These are phyloP conservation scores for Colletotrichum scovillei DNA, from an alignment of 2,329 filamentous ascomycete species.

Conservation along the genomic window DNA sequence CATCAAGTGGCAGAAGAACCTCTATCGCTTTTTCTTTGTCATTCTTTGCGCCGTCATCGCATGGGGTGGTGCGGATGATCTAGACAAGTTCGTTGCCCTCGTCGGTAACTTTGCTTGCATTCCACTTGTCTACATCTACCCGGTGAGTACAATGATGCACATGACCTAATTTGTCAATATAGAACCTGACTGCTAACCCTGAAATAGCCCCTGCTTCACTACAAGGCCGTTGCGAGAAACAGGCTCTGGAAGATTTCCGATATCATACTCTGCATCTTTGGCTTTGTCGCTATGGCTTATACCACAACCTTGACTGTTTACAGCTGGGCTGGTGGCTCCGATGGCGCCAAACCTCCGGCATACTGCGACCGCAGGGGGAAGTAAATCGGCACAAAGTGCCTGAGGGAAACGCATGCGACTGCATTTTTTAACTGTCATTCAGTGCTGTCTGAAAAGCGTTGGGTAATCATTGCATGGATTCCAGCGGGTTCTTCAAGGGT, in stretches of 20 bases:
- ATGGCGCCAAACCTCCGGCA: slow-evolving; percentile 57
- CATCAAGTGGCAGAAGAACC: slow-evolving; percentile 99
- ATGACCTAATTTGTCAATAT: slow-evolving; percentile 21
- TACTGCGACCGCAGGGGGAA: slow-evolving; percentile 61
- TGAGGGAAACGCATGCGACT: slow-evolving; percentile 2
- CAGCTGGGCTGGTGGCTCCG: slow-evolving; percentile 79
- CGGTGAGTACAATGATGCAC: slow-evolving; percentile 70
- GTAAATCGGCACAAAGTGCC: neutral
- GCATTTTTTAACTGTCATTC: neutral
- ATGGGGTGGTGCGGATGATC: slow-evolving; percentile 90
- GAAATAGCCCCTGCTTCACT: slow-evolving; percentile 87
- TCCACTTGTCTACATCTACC: slow-evolving; percentile 88
- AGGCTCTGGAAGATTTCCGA: slow-evolving; percentile 77
- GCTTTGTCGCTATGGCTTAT: slow-evolving; percentile 88
- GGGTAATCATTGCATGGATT: slow-evolving; percentile 33
- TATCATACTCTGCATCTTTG: slow-evolving; percentile 82
- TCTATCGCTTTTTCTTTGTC: slow-evolving; percentile 94
- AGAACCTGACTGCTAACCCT: slow-evolving; percentile 45
- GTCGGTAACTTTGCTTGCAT: slow-evolving; percentile 81
- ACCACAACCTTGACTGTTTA: slow-evolving; percentile 88
- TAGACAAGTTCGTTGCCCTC: slow-evolving; percentile 84
- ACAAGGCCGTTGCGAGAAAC: slow-evolving; percentile 80
- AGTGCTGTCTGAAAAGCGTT: slow-evolving; percentile 29
- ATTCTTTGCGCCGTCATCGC: slow-evolving; percentile 87
- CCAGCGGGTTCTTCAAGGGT: slow-evolving; percentile 25